Conservation (phyloP, 148 eudicot species). For the Amaranthus palmeri region DNA sequence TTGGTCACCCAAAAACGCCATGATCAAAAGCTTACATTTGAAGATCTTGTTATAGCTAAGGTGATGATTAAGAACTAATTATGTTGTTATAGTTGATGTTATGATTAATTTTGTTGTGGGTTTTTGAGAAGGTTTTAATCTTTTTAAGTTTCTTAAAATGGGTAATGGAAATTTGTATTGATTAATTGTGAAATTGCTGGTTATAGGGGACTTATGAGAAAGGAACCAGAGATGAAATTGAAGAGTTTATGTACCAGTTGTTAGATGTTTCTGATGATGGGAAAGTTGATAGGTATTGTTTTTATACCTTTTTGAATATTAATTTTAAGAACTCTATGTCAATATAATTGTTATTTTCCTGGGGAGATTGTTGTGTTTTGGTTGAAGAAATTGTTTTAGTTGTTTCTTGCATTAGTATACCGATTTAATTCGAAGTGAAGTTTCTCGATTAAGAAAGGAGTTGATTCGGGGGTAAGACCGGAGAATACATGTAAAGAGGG, state of each 20-base stretch:
- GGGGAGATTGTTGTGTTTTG: neutral
- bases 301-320: neutral
- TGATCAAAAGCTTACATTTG: constrained; percentile 61
- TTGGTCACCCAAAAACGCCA: constrained; percentile 62
- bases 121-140: neutral
- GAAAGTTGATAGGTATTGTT: constrained; percentile 53
- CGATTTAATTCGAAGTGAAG: neutral
- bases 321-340: neutral
- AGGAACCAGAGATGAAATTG: constrained; percentile 81
- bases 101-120: neutral
- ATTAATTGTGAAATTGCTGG: neutral
- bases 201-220: constrained; percentile 84
- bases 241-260: constrained; percentile 66
- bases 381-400: neutral
- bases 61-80: constrained; percentile 27
- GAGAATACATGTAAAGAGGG: too few species aligned
- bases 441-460: neutral
- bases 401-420: neutral
- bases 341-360: neutral
- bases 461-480: neutral
- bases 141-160: neutral
- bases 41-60: constrained; percentile 89
- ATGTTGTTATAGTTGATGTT: too few species aligned
- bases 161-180: constrained; percentile 2
- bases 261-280: constrained; percentile 72